Evolutionary conservation across 345 rosid genomes (phyloP).

Genomic region (Dovyalis caffra): DNA sequence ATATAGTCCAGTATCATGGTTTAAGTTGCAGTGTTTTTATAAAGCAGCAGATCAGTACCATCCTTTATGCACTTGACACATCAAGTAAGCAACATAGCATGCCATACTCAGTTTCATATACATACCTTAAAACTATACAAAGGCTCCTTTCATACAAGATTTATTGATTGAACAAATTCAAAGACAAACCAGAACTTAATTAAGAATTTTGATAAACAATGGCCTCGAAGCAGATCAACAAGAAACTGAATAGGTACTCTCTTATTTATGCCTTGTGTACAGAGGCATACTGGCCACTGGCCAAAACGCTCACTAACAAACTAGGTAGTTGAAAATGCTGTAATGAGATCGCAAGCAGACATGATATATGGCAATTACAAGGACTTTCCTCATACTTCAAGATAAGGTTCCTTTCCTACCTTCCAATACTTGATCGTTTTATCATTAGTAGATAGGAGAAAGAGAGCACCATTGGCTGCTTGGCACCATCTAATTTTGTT

Average conservation of each 20-base stretch:
- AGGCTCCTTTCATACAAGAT: background rate
- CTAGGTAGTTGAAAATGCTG: background rate
- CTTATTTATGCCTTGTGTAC: background rate
- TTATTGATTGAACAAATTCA: background rate
- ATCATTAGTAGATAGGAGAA: constrained; percentile 96
- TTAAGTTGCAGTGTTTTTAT: background rate
- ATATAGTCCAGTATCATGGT: background rate
- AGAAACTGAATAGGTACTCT: background rate
- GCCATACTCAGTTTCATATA: background rate
- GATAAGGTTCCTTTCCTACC: constrained; percentile 42
- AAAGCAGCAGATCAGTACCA: background rate
- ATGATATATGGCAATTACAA: background rate
- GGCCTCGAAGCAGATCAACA: background rate
- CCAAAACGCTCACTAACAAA: background rate
- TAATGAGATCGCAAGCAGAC: background rate
- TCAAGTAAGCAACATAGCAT: background rate
- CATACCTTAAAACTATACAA: background rate
- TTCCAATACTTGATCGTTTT: constrained; percentile 99
- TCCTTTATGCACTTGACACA: background rate
- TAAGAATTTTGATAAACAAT: background rate
- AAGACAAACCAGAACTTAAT: background rate
- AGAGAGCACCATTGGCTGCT: constrained; percentile 80
- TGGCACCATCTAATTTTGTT: constrained; percentile 99
- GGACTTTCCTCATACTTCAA: background rate
- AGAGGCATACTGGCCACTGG: background rate